Evolutionary conservation across 805 yeast species (phyloP).

Genomic region (Saccharomyces kudriavzevii): DNA sequence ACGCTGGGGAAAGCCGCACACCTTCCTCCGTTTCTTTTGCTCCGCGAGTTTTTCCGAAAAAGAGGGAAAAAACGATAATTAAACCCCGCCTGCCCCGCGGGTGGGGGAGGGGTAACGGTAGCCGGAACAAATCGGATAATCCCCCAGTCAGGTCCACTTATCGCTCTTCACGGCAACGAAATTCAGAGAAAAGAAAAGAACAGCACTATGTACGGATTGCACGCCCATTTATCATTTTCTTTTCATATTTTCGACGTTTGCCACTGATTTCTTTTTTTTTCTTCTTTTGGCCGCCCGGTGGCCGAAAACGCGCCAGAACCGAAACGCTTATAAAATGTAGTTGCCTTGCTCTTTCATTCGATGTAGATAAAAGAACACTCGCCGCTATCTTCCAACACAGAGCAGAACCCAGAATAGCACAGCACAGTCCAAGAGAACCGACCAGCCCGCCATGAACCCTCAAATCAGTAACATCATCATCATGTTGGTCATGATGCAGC

Average conservation of each 20-base stretch:
- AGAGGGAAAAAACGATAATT: neutral
- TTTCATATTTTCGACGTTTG: neutral
- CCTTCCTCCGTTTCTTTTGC: neutral
- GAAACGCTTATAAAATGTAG: conserved; percentile 1
- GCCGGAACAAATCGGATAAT: neutral
- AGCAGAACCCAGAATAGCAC: neutral
- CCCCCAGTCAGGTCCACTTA: neutral
- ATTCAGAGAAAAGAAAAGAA: neutral
- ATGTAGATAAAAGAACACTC: neutral
- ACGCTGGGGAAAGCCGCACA: neutral
- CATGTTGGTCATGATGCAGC: conserved; percentile 96
- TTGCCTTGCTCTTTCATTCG: conserved; percentile 1
- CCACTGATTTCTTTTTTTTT: neutral
- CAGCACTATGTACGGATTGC: neutral
- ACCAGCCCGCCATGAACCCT: conserved; percentile 57
- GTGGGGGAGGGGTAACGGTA: neutral
- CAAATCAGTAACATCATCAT: conserved; percentile 76
- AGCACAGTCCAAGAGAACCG: neutral
- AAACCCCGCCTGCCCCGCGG: neutral
- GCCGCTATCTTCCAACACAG: neutral
- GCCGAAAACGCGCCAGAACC: neutral
- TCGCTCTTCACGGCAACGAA: neutral
- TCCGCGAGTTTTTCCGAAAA: neutral
- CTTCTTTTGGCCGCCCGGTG: neutral
- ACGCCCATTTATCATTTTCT: neutral